phyloP scores from a whole-genome alignment of 768 basidiomycete genomes.

The Clathrus columnatus region DNA sequence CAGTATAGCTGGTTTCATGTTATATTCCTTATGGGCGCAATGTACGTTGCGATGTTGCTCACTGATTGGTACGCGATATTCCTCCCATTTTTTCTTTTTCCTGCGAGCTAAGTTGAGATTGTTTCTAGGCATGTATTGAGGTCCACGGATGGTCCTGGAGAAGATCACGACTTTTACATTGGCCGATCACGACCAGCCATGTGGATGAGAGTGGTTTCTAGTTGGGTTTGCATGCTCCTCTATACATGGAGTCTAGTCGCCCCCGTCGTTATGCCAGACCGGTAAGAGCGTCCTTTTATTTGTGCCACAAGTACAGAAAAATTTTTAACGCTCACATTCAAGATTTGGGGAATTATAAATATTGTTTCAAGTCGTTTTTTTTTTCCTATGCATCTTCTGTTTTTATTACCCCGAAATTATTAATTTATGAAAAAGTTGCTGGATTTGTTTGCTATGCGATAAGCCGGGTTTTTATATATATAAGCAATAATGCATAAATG shows the following conservation, averaged over 20 bases:
- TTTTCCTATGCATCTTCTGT: too few relatives aligned
- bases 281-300: conserved; percentile 41
- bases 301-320: background rate
- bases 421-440: background rate
- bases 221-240: conserved; percentile 85
- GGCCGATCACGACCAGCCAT: conserved; percentile 94
- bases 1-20: conserved; percentile 99
- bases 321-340: background rate
- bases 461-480: too few relatives aligned
- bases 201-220: conserved; percentile 98
- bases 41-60: conserved; percentile 96
- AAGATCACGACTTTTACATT: conserved; percentile 77
- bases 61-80: conserved; percentile 94
- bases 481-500: too few relatives aligned
- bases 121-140: conserved; percentile 62
- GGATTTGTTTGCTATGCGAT: too few relatives aligned
- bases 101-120: conserved; percentile 1
- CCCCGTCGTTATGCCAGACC: conserved; percentile 83
- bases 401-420: too few relatives aligned
- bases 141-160: conserved; percentile 36
- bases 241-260: conserved; percentile 86
- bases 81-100: background rate
- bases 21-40: conserved; percentile 90
- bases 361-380: too few relatives aligned
- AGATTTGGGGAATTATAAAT: too few relatives aligned